These are phyloP conservation scores for Citrus hindsii DNA, from an alignment of 345 rosid genomes.

Conservation along the genomic window DNA sequence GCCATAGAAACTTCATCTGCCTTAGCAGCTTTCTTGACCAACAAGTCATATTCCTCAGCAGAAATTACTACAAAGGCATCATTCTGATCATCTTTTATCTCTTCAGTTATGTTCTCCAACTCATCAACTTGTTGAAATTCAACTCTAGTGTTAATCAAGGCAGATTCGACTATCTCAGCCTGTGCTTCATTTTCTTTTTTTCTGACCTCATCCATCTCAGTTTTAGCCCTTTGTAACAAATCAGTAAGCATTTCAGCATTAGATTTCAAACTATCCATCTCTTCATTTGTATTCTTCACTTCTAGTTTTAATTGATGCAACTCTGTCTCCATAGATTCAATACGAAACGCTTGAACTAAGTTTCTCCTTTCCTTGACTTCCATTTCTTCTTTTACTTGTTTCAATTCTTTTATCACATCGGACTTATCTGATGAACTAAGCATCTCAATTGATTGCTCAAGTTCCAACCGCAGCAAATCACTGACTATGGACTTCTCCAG, in stretches of 20 bases:
- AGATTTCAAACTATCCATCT: constrained; percentile 8
- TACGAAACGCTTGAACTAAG: constrained; percentile 25
- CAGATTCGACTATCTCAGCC: constrained; percentile 24
- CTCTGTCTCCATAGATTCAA: constrained; percentile 27
- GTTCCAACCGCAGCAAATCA: constrained; percentile 24
- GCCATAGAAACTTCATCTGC: constrained; percentile 8
- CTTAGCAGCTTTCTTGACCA: constrained; percentile 23
- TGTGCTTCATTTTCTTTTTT: constrained; percentile 34
- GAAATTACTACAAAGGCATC: constrained; percentile 22
- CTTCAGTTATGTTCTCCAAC: not conserved
- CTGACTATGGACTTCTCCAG: constrained; percentile 17
- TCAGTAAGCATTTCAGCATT: constrained; percentile 20
- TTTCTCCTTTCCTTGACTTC: constrained; percentile 26
- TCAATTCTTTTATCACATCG: constrained; percentile 12
- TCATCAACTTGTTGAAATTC: not conserved
- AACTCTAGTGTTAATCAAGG: not conserved
- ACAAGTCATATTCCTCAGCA: constrained; percentile 27
- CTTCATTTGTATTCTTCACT: constrained; percentile 23
- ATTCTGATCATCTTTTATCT: not conserved
- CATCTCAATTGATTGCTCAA: constrained; percentile 18
- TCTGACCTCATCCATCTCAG: constrained; percentile 24
- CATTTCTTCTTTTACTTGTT: constrained; percentile 21
- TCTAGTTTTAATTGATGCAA: constrained; percentile 22
- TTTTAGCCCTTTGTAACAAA: constrained; percentile 19
- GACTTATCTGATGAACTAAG: constrained; percentile 27